phyloP scores from a whole-genome alignment of 352 stramenopile species.

The Peronospora belbahrii region DNA sequence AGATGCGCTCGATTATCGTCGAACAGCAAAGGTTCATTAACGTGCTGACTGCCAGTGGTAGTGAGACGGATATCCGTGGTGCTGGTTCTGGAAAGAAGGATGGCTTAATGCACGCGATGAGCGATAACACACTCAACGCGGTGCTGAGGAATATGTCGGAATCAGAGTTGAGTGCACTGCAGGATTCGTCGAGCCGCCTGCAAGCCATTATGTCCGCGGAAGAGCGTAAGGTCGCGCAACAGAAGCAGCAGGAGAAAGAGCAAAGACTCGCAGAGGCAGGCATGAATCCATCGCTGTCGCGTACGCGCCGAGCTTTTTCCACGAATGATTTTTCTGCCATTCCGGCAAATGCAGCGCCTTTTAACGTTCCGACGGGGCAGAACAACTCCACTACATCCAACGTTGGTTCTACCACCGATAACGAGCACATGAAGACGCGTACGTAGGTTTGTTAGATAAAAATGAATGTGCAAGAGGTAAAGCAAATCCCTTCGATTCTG shows the following conservation, averaged over 20 bases:
- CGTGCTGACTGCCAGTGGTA: slow-evolving; percentile 45
- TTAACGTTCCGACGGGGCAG: slow-evolving; percentile 5
- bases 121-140: slow-evolving; percentile 55
- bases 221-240: slow-evolving; percentile 27
- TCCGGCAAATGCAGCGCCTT: slow-evolving; percentile 14
- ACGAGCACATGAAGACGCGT: slow-evolving; percentile 8
- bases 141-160: slow-evolving; percentile 63
- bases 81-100: slow-evolving; percentile 26
- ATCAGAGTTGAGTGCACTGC: slow-evolving; percentile 50
- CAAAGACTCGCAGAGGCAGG: slow-evolving; percentile 19
- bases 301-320: slow-evolving; percentile 51
- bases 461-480: slow-evolving; percentile 8
- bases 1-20: slow-evolving; percentile 73
- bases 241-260: slow-evolving; percentile 26
- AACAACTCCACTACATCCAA: slow-evolving; percentile 4
- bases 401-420: slow-evolving; percentile 1
- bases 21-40: slow-evolving; percentile 75
- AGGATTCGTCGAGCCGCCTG: slow-evolving; percentile 52
- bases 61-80: slow-evolving; percentile 41
- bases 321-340: slow-evolving; percentile 51
- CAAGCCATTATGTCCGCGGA: slow-evolving; percentile 58
- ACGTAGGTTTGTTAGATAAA: slow-evolving; percentile 20
- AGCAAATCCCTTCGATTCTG: slow-evolving; percentile 5
- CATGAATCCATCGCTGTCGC: slow-evolving; percentile 35
- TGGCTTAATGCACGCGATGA: slow-evolving; percentile 57